phyloP scores from a whole-genome alignment of 192 early-diverging fungal genomes.

The Entophlyctis luteolus region DNA sequence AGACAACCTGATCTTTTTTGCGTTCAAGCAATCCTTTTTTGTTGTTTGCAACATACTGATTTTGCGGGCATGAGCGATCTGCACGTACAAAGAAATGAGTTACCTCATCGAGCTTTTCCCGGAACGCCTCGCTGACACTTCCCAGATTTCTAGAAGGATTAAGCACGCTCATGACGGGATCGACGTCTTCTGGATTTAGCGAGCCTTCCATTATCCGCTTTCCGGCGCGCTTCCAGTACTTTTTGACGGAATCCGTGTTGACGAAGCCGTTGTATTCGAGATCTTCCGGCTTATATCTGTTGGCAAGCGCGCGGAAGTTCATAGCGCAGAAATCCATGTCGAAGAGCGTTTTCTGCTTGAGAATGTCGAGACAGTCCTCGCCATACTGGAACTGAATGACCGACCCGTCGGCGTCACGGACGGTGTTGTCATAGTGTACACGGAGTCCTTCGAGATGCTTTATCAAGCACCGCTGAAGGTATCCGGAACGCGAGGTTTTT shows the following conservation, averaged over 20 bases:
- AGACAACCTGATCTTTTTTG: not conserved
- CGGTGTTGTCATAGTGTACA: constrained; percentile 96
- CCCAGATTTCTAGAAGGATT: constrained; percentile 82
- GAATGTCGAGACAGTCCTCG: constrained; percentile 94
- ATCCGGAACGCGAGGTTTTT: constrained; percentile 98
- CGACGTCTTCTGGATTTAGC: constrained; percentile 5
- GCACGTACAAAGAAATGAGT: not conserved
- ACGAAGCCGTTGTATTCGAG: constrained; percentile 54
- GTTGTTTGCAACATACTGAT: constrained; percentile 68
- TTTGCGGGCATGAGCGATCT: constrained; percentile 1
- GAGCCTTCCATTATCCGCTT: constrained; percentile 51
- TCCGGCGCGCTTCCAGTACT: constrained; percentile 70
- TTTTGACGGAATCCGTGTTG: constrained; percentile 68
- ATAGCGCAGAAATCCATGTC: constrained; percentile 91
- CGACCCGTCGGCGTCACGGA: constrained; percentile 90
- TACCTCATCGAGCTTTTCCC: constrained; percentile 57
- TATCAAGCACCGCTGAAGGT: constrained; percentile 97
- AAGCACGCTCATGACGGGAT: constrained; percentile 74
- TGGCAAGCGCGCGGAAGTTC: constrained; percentile 78
- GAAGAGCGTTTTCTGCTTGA: constrained; percentile 83
- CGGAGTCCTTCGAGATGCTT: constrained; percentile 95
- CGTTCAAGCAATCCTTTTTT: constrained; percentile 55
- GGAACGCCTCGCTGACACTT: constrained; percentile 83
- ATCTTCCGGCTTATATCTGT: constrained; percentile 72
- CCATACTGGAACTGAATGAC: constrained; percentile 98